Conservation (phyloP, 805 yeast genomes). For the Wickerhamiella azyma region DNA sequence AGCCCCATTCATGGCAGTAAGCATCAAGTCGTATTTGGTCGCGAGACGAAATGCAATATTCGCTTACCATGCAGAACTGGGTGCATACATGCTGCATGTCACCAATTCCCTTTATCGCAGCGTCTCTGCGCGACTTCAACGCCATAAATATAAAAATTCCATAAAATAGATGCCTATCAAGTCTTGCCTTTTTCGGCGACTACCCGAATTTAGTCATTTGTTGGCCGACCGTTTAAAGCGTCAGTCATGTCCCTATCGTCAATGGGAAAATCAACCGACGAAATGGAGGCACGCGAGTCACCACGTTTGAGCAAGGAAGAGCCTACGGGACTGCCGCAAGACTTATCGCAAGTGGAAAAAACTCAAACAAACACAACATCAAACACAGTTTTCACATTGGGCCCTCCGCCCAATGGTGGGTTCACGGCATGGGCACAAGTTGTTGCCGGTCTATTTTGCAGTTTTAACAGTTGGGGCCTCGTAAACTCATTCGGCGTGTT, state of each 20-base stretch:
- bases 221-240: not conserved
- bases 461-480: conserved; percentile 20
- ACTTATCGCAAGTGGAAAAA: not conserved
- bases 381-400: not conserved
- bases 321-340: not conserved
- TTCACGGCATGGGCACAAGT: conserved; percentile 21
- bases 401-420: conserved; percentile 21
- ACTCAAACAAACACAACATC: not conserved
- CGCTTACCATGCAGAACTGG: no score
- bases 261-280: not conserved
- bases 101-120: no score
- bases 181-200: no score
- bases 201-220: not conserved
- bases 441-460: conserved; percentile 15
- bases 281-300: not conserved
- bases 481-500: conserved; percentile 20
- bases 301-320: not conserved
- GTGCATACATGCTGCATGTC: no score
- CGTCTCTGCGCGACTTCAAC: no score
- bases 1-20: no score
- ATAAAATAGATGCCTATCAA: no score
- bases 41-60: no score
- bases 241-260: not conserved
- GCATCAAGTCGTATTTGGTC: no score
- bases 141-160: no score